Evolutionary conservation across 1,284 basidiomycete species (phyloP).

Genomic region (Dichomitus squalens): DNA sequence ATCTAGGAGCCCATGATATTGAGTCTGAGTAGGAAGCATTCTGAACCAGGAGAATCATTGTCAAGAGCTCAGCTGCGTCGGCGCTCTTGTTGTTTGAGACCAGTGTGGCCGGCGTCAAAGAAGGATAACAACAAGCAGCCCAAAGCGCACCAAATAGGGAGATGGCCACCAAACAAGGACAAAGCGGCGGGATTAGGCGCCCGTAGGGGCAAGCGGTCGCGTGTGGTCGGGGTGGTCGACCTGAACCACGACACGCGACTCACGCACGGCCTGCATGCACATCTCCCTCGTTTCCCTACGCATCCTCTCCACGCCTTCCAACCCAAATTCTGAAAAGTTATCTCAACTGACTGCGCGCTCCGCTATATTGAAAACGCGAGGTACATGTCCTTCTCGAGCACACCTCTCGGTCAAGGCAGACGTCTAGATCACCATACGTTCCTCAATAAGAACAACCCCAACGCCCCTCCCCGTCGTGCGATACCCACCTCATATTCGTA

Average conservation of each 20-base stretch:
- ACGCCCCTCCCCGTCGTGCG: slow-evolving; percentile 40
- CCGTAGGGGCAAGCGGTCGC: slow-evolving; percentile 12
- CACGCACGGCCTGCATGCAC: slow-evolving; percentile 24
- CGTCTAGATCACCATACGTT: slow-evolving; percentile 79
- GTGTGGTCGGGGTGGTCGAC: slow-evolving; percentile 17
- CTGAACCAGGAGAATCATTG: not conserved
- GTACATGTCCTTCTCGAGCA: slow-evolving; percentile 83
- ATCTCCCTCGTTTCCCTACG: slow-evolving; percentile 5
- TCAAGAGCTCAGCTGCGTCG: too few relatives aligned
- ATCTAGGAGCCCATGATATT: too few relatives aligned
- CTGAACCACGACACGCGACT: slow-evolving; percentile 26
- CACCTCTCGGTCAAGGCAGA: slow-evolving; percentile 80
- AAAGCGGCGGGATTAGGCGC: slow-evolving; percentile 9
- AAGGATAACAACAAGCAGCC: slow-evolving; percentile 11
- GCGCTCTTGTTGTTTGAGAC: not conserved
- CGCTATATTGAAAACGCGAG: slow-evolving; percentile 22
- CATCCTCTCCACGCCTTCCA: slow-evolving; percentile 10
- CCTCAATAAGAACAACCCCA: slow-evolving; percentile 56
- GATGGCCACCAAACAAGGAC: slow-evolving; percentile 13
- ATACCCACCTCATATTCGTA: slow-evolving; percentile 65
- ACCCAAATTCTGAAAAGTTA: not conserved
- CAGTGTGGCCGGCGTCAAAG: not conserved
- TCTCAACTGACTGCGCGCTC: slow-evolving; percentile 6
- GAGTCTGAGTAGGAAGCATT: too few relatives aligned
- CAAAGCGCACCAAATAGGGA: slow-evolving; percentile 15